Evolutionary conservation across 2,329 filamentous ascomycete genomes (phyloP), one percentile per base, ranked within the genome.

Genomic region (Ophiocordyceps camponoti-floridani): DNA sequence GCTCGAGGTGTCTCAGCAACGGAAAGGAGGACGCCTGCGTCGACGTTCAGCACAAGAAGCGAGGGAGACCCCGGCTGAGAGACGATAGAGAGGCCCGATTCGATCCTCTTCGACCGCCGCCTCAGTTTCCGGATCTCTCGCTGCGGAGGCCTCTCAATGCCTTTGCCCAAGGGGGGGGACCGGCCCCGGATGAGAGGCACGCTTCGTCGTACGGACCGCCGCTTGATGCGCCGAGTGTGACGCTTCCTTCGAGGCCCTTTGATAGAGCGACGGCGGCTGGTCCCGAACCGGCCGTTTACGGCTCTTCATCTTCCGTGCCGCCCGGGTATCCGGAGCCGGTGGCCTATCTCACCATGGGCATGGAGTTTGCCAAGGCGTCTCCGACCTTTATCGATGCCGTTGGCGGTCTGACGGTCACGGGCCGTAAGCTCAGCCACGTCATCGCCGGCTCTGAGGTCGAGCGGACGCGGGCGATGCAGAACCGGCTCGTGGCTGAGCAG

Each of bases 41-140:
- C 53, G 84, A 91, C 60, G 84, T 91, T 31, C 81, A 86, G 56
- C 84, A 91, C 62, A 91, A 89, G 62, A 91, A 89, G 59, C 69
- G 84, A 53, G 84, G 84, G 40, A 73, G 84, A 43, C 84, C 84
- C 47, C 73, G 84, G 50, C 66, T 91, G 51, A 75, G 84, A 53
- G 84, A 89, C 56, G 81, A 84, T 47, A 67, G 73, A 52, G 75
- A 80, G 50, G 56, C 69, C 43, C 68, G 75, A 49, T 78, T 72
- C 52, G 76, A 79, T 47, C 57, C 64, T 14, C 57, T 66, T 3
- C 65, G 69, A 47, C 68, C 66, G 47, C 60, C 65, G 23, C 23
- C 23, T 41, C 65, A 66, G 48, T 59, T 63, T 11, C 58, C 64
- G 46, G 72, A 74, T 53, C 57, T 62, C 45, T 58, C 60, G 28